Evolutionary conservation across 805 yeast species (phyloP).

Genomic region (Sporopachydermia quercuum): DNA sequence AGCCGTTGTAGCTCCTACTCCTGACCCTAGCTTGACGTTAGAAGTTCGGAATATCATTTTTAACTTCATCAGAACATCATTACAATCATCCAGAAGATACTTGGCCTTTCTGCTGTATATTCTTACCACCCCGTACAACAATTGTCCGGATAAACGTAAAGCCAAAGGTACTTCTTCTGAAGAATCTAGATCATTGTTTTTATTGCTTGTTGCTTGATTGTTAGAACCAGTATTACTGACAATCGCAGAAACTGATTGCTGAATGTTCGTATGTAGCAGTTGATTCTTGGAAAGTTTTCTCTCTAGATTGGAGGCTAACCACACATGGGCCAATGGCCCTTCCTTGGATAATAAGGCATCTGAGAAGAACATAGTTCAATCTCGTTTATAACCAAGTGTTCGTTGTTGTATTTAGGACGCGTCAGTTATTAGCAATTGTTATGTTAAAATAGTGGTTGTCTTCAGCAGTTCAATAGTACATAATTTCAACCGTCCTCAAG

Average conservation of each 20-base stretch:
- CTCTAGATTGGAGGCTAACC: constrained; percentile 88
- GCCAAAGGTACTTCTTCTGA: constrained; percentile 44
- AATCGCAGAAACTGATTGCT: constrained; percentile 52
- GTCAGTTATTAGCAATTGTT: too few relatives aligned
- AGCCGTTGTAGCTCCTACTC: background rate
- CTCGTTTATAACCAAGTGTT: too few relatives aligned
- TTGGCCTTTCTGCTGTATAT: constrained; percentile 79
- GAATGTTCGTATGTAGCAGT: constrained; percentile 54
- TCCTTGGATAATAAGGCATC: constrained; percentile 44
- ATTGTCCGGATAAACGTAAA: constrained; percentile 69
- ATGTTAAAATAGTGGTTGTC: too few relatives aligned
- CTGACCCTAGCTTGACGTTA: constrained; percentile 18
- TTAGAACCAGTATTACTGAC: constrained; percentile 25
- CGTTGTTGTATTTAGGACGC: too few relatives aligned
- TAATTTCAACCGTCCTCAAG: too few relatives aligned
- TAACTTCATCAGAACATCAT: constrained; percentile 56
- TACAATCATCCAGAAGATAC: constrained; percentile 69
- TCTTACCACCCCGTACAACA: constrained; percentile 72
- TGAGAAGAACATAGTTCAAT: constrained; percentile 40
- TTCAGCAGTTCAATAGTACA: too few relatives aligned
- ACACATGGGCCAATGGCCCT: constrained; percentile 80
- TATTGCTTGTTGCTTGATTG: constrained; percentile 4
- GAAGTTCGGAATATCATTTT: constrained; percentile 46
- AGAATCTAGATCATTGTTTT: constrained; percentile 7
- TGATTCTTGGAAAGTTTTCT: constrained; percentile 60